These are phyloP conservation scores for Hygrophorus pudorinus DNA, from an alignment of 768 basidiomycete species.

Conservation along the genomic window DNA sequence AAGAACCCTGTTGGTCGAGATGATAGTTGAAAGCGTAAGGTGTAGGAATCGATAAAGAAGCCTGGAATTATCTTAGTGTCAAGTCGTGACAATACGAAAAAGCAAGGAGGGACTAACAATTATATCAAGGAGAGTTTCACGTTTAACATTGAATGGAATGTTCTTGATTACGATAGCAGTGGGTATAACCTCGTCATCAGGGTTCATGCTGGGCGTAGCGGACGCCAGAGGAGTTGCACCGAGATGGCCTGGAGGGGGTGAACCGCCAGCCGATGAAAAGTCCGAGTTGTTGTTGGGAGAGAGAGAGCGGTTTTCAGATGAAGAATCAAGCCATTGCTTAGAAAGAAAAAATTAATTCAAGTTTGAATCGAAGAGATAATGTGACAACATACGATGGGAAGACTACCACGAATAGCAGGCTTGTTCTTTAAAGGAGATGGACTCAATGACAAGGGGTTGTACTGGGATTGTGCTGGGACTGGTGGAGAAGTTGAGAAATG, in stretches of 20 bases:
- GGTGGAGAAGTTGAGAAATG: slow-evolving; percentile 58
- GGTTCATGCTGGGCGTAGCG: slow-evolving; percentile 38
- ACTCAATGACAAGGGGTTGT: slow-evolving; percentile 46
- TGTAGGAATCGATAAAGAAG: slow-evolving; percentile 86
- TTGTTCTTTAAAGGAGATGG: slow-evolving; percentile 71
- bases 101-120: slow-evolving; percentile 61
- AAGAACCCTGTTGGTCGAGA: slow-evolving; percentile 90
- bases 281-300: slow-evolving; percentile 85
- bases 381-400: slow-evolving; percentile 70
- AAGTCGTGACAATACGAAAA: background rate
- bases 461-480: slow-evolving; percentile 43
- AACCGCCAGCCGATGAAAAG: slow-evolving; percentile 80
- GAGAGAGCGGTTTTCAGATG: slow-evolving; percentile 66
- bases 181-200: slow-evolving; percentile 91
- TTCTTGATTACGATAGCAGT: slow-evolving; percentile 99
- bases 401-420: slow-evolving; percentile 44
- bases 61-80: slow-evolving; percentile 30
- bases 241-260: slow-evolving; percentile 52
- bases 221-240: slow-evolving; percentile 27
- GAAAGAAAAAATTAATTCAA: too few relatives aligned
- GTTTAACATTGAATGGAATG: slow-evolving; percentile 98
- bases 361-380: too few relatives aligned
- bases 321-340: slow-evolving; percentile 83
- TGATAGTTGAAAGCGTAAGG: slow-evolving; percentile 99
- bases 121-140: slow-evolving; percentile 91